Evolutionary conservation across 306 rosid species (phyloP).

Genomic region (Lathyrus oleraceus): DNA sequence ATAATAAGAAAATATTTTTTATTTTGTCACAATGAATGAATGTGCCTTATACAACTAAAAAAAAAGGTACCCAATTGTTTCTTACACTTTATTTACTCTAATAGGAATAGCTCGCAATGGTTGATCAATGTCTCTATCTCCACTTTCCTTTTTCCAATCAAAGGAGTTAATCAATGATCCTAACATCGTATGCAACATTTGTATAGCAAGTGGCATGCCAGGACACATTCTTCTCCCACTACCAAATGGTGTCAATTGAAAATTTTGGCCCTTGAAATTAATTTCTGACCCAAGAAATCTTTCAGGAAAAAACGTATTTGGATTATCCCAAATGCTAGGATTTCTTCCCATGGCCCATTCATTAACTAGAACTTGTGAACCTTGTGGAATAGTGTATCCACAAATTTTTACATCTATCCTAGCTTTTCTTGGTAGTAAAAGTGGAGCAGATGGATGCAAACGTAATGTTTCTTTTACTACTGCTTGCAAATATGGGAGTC

Average conservation of each 20-base stretch:
- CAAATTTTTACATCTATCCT: background rate
- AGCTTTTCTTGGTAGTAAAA: background rate
- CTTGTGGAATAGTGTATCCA: background rate
- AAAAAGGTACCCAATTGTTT: too few relatives aligned
- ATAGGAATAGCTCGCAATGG: too few relatives aligned
- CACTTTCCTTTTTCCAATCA: too few relatives aligned
- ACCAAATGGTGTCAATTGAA: background rate
- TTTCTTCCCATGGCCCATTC: constrained; percentile 2
- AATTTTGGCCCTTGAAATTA: background rate
- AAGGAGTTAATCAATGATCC: background rate
- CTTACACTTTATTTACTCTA: too few relatives aligned
- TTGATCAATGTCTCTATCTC: too few relatives aligned
- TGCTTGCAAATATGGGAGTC: background rate
- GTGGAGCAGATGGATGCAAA: background rate
- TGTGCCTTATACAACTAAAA: too few relatives aligned
- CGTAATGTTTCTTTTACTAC: background rate
- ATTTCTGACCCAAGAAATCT: background rate
- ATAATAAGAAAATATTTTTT: too few relatives aligned
- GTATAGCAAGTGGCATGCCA: background rate
- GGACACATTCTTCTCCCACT: background rate
- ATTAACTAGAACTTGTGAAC: background rate
- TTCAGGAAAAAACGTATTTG: background rate
- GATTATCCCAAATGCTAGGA: background rate
- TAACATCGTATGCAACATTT: background rate
- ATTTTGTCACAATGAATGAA: too few relatives aligned